Percentiles rank a stretch among this genome's conserved stretches.
These are phyloP conservation scores for Rhinocladiella similis DNA, from an alignment of 2,329 filamentous ascomycete genomes.

Conservation along the genomic window DNA sequence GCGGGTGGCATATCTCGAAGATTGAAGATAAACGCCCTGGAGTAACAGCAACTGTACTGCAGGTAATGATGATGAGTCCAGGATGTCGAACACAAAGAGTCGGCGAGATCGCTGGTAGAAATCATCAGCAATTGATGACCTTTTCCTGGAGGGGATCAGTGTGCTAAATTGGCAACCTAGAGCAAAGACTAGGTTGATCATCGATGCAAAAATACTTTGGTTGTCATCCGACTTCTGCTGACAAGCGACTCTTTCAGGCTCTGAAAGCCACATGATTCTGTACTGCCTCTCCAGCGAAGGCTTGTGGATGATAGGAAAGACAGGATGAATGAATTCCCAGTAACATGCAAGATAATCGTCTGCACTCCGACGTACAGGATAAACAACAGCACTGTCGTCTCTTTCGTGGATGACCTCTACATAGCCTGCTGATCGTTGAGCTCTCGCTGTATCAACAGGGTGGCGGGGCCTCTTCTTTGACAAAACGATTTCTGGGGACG, in stretches of 20 bases:
- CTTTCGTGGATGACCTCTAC: background rate
- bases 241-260: background rate
- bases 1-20: slow-evolving; percentile 48
- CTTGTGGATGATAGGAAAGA: slow-evolving; percentile 49
- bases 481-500: background rate
- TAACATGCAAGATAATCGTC: slow-evolving; percentile 49
- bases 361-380: slow-evolving; percentile 47
- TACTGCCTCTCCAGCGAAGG: slow-evolving; percentile 37
- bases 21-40: slow-evolving; percentile 52
- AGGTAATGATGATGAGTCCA: slow-evolving; percentile 45
- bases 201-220: slow-evolving; percentile 41
- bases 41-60: slow-evolving; percentile 50
- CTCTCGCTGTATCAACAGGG: background rate
- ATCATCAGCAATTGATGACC: slow-evolving; percentile 42
- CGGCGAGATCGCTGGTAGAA: slow-evolving; percentile 48
- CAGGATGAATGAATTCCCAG: slow-evolving; percentile 47
- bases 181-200: slow-evolving; percentile 50
- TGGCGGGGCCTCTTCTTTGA: too few relatives aligned
- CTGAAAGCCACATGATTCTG: slow-evolving; percentile 45
- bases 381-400: slow-evolving; percentile 29
- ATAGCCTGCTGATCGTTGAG: background rate
- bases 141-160: slow-evolving; percentile 38
- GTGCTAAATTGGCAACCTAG: slow-evolving; percentile 48
- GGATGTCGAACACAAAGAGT: slow-evolving; percentile 40
- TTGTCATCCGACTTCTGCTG: slow-evolving; percentile 42